Conservation (phyloP, 2,329 filamentous ascomycete species). For the Boeremia exigua region DNA sequence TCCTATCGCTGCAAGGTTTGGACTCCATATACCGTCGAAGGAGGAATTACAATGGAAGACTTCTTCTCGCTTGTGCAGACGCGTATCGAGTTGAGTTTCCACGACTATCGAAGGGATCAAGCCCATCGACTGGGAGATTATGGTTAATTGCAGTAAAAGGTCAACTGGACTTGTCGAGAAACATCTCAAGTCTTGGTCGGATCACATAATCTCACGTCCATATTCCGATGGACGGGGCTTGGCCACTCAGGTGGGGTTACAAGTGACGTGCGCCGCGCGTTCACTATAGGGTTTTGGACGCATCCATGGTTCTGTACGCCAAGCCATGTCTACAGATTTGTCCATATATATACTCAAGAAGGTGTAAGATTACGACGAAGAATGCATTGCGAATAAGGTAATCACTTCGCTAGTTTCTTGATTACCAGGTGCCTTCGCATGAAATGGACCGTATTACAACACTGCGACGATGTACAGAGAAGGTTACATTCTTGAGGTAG, state of each 20-base stretch:
- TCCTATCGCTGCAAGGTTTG: slow-evolving; percentile 18
- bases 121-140: slow-evolving; percentile 2
- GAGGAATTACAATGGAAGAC: slow-evolving; percentile 15
- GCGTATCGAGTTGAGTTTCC: slow-evolving; percentile 13
- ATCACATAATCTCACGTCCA: not conserved
- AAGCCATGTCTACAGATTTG: not conserved
- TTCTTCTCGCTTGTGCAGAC: slow-evolving; percentile 16
- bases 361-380: not conserved
- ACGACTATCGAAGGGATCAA: slow-evolving; percentile 12
- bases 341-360: not conserved
- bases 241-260: not conserved
- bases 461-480: not conserved
- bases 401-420: not conserved
- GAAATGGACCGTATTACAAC: too few relatives aligned
- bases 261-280: not conserved
- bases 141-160: not conserved
- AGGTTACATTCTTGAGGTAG: not conserved
- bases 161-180: not conserved
- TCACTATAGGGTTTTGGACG: not conserved
- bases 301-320: not conserved
- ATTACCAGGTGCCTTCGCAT: not conserved
- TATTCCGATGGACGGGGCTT: not conserved
- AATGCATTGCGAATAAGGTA: slow-evolving; percentile 1
- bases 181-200: not conserved
- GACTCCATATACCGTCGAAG: slow-evolving; percentile 17